Percentiles rank a stretch among this genome's conserved stretches.
These are phyloP conservation scores for Suillus sp. DNA, from an alignment of 768 basidiomycete genomes.

Conservation along the genomic window DNA sequence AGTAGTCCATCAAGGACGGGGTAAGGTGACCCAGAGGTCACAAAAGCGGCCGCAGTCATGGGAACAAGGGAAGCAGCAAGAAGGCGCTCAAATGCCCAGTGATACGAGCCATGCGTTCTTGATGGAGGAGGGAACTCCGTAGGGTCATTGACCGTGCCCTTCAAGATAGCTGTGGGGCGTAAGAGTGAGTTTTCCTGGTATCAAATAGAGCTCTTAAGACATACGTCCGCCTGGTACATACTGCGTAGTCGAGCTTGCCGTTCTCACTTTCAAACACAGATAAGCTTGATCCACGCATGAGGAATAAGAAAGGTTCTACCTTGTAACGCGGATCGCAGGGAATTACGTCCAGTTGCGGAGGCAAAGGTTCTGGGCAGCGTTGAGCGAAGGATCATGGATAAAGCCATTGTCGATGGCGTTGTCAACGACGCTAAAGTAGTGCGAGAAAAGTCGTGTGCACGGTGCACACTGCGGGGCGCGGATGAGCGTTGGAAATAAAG, in stretches of 20 bases:
- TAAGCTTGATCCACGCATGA: conserved; percentile 1
- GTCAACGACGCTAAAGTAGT: background rate
- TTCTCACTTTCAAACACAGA: conserved; percentile 38
- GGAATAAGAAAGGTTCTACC: conserved; percentile 30
- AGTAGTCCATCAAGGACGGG: conserved; percentile 90
- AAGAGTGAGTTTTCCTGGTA: background rate
- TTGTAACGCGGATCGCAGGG: conserved; percentile 43
- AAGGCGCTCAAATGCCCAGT: conserved; percentile 91
- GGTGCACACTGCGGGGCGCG: background rate
- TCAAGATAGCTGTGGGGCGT: conserved; percentile 65
- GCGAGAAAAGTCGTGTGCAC: conserved; percentile 4
- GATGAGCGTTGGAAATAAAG: background rate
- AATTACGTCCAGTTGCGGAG: conserved; percentile 39
- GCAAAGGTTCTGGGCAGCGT: conserved; percentile 47
- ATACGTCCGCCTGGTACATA: conserved; percentile 57
- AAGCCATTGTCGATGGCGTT: conserved; percentile 45
- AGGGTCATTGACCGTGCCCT: conserved; percentile 94
- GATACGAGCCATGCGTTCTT: conserved; percentile 86
- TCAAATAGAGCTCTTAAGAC: background rate
- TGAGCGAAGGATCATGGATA: conserved; percentile 50
- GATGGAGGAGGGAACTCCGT: conserved; percentile 84
- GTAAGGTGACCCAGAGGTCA: conserved; percentile 71
- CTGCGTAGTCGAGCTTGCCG: conserved; percentile 37
- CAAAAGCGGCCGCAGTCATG: conserved; percentile 83
- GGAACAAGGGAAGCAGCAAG: conserved; percentile 88